These are phyloP conservation scores for Teratosphaeria zuluensis DNA, from an alignment of 2,329 filamentous ascomycete genomes.

Conservation along the genomic window DNA sequence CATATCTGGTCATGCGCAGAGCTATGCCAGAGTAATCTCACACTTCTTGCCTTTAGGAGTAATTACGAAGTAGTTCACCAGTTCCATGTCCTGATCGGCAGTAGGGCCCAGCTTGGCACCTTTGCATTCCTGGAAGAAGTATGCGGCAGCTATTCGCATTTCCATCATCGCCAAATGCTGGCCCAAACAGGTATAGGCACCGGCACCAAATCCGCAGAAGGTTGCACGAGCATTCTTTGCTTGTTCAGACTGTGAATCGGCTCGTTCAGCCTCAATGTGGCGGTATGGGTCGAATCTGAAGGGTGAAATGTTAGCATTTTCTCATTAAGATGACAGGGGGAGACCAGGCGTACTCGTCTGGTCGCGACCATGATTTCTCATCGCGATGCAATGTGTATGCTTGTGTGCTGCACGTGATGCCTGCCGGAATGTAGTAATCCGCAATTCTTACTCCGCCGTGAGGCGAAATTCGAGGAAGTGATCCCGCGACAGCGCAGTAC, in stretches of 20 bases:
- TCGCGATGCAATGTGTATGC: slow-evolving; percentile 21
- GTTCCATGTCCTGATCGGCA: slow-evolving; percentile 20
- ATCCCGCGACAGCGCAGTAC: slow-evolving; percentile 23
- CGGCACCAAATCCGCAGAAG: slow-evolving; percentile 21
- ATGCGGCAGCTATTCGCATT: slow-evolving; percentile 16
- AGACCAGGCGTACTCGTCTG: slow-evolving; percentile 12
- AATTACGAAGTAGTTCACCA: slow-evolving; percentile 26
- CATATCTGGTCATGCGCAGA: not conserved
- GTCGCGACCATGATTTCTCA: slow-evolving; percentile 14
- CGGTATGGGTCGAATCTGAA: slow-evolving; percentile 16
- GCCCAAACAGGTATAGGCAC: slow-evolving; percentile 21
- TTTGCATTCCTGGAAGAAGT: slow-evolving; percentile 19
- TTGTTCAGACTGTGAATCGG: not conserved
- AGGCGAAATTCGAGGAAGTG: slow-evolving; percentile 20
- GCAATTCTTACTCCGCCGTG: slow-evolving; percentile 13
- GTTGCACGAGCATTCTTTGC: slow-evolving; percentile 11
- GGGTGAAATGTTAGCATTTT: not conserved
- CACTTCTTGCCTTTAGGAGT: slow-evolving; percentile 20
- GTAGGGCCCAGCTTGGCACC: slow-evolving; percentile 10
- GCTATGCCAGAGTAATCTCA: slow-evolving; percentile 12
- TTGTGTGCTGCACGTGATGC: slow-evolving; percentile 19
- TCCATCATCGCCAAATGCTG: slow-evolving; percentile 24
- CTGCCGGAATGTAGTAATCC: slow-evolving; percentile 16
- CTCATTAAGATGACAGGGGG: not conserved
- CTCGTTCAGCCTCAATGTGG: not conserved